Base-by-base conservation (phyloP, 345 rosid genomes). In the Nasturtium officinale region DNA sequence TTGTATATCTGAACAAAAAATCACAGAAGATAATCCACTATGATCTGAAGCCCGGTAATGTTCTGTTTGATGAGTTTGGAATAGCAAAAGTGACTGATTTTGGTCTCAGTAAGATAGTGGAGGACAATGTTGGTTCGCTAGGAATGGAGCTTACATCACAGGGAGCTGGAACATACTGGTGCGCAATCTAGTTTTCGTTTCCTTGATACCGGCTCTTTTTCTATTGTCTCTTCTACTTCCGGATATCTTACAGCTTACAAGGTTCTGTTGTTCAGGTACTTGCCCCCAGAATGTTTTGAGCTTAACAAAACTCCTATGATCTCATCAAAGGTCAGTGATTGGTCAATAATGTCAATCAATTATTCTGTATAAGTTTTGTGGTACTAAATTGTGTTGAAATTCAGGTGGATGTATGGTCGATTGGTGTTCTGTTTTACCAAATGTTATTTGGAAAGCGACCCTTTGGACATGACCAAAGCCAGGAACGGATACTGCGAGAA, bases 101-200 rank as follows among this genome's bases (percentile, higher is more conserved):
- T 83, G 99, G 99, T 79, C 91, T 96, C 62, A 96, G 99, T 86
- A 96, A 96, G 84, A 92, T 96, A 42, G 94, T 96, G 78, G 98
- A 96, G 82, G 91, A 89, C 59, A 84, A 90, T 79, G 91, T 86
- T 74, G 98, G 97, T 72, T 87, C 99, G 25, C 96, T 86, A 82
- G 99, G 99, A 52, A 96, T 92, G 99, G 99, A 96, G 78, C 97
- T 96, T 72, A 96, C 99, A 37, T 96, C 99, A 70, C 99, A 92
- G 76, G 99, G 99, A 78, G 99, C 99, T 71, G 99, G 99, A 80
- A 92, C 99, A 37, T 92, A 96, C 80, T 96, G 99, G 99, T 92
- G 71, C 85, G 89, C 73, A 55, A 68, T 67, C 58, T 45, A 74
- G 53, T 47, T 62, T 35, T 29, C 16, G 52, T 64, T 38, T 28